Conservation (phyloP, 192 early-diverging fungal species). For the Entomortierella lignicola region DNA sequence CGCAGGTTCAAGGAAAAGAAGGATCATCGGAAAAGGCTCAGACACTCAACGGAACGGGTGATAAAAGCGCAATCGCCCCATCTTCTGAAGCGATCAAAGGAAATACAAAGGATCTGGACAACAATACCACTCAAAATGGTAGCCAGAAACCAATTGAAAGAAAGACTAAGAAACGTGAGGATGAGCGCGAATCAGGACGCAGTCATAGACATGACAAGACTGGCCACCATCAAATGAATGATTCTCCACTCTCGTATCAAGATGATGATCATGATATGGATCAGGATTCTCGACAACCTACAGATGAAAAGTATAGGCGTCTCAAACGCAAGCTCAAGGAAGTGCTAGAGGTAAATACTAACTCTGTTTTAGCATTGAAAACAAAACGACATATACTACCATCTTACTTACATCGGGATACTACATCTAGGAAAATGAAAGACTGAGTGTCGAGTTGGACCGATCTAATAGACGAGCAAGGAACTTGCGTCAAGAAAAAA, state of each 20-base stretch:
- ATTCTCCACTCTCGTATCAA: background rate
- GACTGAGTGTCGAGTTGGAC: conserved; percentile 23
- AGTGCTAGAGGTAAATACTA: conserved; percentile 62
- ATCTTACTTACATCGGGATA: no score
- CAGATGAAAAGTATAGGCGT: conserved; percentile 57
- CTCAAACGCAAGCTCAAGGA: conserved; percentile 59
- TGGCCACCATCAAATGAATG: background rate
- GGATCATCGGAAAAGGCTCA: background rate
- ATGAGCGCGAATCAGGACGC: background rate
- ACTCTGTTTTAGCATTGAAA: no score
- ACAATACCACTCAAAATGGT: background rate
- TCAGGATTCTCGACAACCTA: conserved; percentile 4
- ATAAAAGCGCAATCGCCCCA: background rate
- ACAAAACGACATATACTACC: no score
- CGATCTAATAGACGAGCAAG: conserved; percentile 35
- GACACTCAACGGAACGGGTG: background rate
- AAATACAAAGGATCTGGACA: background rate
- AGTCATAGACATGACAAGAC: background rate
- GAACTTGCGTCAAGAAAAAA: conserved; percentile 41
- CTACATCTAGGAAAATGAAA: conserved; percentile 29
- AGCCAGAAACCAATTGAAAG: background rate
- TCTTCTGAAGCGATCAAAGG: background rate
- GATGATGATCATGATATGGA: conserved; percentile 10
- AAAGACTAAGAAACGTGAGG: conserved; percentile 8
- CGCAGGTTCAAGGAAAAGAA: background rate